These are phyloP conservation scores for Euphorbia tirucalli DNA, from an alignment of 345 rosid genomes.

Conservation along the genomic window DNA sequence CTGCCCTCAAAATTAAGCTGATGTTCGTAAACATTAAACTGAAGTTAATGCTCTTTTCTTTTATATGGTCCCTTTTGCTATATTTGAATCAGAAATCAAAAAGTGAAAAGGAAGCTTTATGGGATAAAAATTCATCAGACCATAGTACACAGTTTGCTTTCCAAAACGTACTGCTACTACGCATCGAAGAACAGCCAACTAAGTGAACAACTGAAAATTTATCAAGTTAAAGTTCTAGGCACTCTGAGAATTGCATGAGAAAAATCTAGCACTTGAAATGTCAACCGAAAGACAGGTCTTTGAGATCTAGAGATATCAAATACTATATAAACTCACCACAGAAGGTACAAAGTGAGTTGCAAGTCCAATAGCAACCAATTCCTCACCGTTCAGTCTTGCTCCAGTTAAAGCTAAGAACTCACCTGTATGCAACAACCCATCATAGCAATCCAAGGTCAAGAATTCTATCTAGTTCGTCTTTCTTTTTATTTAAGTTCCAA, in stretches of 20 bases:
- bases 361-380: constrained; percentile 67
- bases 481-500: not conserved
- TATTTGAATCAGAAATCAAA: too few relatives aligned
- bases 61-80: not conserved
- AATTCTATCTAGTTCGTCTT: not conserved
- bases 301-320: not conserved
- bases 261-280: not conserved
- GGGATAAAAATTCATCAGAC: not conserved
- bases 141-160: not conserved
- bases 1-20: not conserved
- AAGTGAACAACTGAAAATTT: not conserved
- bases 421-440: constrained; percentile 42
- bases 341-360: constrained; percentile 93
- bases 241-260: not conserved
- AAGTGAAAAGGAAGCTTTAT: too few relatives aligned
- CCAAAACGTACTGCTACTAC: not conserved
- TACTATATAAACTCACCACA: constrained; percentile 42
- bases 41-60: not conserved
- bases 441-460: not conserved
- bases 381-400: constrained; percentile 77
- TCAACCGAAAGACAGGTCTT: not conserved
- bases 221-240: not conserved
- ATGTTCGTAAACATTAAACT: not conserved
- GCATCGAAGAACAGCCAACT: not conserved
- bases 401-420: constrained; percentile 91